A percentile compares a stretch with the other conserved stretches of the same genome.
These are phyloP conservation scores for Lachnellula willkommii DNA, from an alignment of 2,329 filamentous ascomycete species.

Conservation along the genomic window DNA sequence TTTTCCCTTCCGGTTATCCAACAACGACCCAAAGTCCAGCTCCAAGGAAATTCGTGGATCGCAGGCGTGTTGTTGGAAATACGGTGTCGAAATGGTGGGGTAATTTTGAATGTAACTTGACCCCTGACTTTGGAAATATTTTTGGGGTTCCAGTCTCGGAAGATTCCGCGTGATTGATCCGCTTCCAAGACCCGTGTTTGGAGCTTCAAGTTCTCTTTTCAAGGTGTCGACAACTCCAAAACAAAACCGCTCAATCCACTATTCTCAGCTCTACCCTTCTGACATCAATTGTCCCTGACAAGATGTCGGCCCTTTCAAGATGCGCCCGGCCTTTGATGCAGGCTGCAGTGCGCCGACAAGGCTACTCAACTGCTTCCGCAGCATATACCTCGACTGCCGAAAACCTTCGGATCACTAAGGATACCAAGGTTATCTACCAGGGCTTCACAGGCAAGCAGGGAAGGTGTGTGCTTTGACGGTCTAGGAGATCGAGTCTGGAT, in stretches of 20 bases:
- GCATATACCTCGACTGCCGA: conserved; percentile 68
- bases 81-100: not conserved
- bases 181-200: not conserved
- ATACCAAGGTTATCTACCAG: conserved; percentile 95
- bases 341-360: conserved; percentile 63
- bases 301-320: conserved; percentile 83
- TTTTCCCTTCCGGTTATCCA: not conserved
- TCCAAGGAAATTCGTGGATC: not conserved
- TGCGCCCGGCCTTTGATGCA: conserved; percentile 63
- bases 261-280: conserved; percentile 16
- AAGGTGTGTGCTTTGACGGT: conserved; percentile 59
- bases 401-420: conserved; percentile 87
- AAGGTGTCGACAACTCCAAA: not conserved
- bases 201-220: not conserved
- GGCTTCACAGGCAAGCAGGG: conserved; percentile 97
- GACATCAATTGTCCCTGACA: conserved; percentile 35
- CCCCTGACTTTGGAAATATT: not conserved
- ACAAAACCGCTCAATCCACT: conserved; percentile 1
- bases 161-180: not conserved
- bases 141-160: not conserved
- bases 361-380: conserved; percentile 67
- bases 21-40: not conserved
- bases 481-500: not conserved
- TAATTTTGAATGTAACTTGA: not conserved
- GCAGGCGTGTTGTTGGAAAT: not conserved